These are phyloP conservation scores for Cladorrhinum sp. DNA, from an alignment of 2,329 filamentous ascomycete species.

Conservation along the genomic window DNA sequence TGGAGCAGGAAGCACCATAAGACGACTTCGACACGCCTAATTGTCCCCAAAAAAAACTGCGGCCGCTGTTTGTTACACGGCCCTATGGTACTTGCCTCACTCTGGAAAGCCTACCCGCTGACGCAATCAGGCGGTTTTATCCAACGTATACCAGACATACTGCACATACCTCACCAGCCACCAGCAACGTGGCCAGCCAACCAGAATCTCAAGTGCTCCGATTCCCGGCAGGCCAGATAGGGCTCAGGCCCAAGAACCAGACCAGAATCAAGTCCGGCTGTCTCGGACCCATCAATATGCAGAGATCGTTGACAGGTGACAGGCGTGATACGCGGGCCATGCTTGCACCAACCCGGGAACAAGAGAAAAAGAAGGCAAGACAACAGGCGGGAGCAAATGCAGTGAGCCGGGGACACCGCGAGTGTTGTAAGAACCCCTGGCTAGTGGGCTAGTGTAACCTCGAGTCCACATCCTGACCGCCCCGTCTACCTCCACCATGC, in stretches of 20 bases:
- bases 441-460: neutral
- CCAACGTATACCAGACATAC: too few relatives aligned
- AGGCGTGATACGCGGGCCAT: neutral
- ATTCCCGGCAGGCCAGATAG: neutral
- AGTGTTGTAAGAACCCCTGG: neutral
- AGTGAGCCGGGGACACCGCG: conserved; percentile 3
- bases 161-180: neutral
- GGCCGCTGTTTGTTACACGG: neutral
- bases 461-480: neutral
- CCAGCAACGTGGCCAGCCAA: neutral
- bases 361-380: neutral
- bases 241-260: neutral
- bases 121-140: neutral
- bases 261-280: neutral
- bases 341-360: neutral
- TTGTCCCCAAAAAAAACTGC: neutral
- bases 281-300: neutral
- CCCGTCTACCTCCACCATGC: neutral
- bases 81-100: neutral
- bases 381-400: neutral
- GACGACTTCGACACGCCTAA: neutral
- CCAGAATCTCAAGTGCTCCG: neutral
- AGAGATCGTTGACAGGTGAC: neutral
- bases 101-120: neutral
- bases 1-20: neutral